Base-by-base conservation (phyloP, 2,329 filamentous ascomycete genomes). In the Calonectria pteridis region DNA sequence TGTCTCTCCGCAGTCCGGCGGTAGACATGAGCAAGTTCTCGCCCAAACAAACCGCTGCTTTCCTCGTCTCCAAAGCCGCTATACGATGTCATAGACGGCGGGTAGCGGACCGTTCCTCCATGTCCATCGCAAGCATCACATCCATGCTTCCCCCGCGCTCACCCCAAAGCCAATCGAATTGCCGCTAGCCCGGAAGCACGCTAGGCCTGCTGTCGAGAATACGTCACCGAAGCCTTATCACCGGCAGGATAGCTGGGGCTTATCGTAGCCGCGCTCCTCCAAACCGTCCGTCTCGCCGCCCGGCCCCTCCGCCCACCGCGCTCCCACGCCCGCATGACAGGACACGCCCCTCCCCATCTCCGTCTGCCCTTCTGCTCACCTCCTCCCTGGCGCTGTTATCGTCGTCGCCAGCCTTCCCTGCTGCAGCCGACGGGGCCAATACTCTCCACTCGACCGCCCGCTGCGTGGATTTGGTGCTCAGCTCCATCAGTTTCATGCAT, bases 221-320 rank as follows among this genome's bases (percentile, higher is more conserved):
- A 80, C 78, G 78, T 80, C 78, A 79, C 78, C 74, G 76, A 80
- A 76, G 77, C 75, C 78, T 79, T 79, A 79, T 80, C 78, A 73
- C 62, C 18, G 55, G 37, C 33, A 58, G 28, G 49, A 62, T 50
- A 62, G 40, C 70, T 72, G 55, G 51, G 66, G 62, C 78, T 79
- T 79, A 79, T 79, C 78, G 78, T 79, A 79, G 78, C 78, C 78
- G 78, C 78, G 78, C 78, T 80, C 51, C 29, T 29, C 58, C 50
- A 37, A 67, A 26, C 49, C 7, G 28, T 37, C 43, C 46, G 62
- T 33, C 26, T 49, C 33, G 33, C 40, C 37, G 28, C 67, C 67
- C 43, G 26, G 37, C 16, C 43, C 67, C 58, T 53, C 33, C 28
- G n/a, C 23, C 33, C 40, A 16, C 50, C 33, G 59, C 69, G 65